phyloP scores from a whole-genome alignment of 306 rosid genomes.

The Vachellia pachyceras region DNA sequence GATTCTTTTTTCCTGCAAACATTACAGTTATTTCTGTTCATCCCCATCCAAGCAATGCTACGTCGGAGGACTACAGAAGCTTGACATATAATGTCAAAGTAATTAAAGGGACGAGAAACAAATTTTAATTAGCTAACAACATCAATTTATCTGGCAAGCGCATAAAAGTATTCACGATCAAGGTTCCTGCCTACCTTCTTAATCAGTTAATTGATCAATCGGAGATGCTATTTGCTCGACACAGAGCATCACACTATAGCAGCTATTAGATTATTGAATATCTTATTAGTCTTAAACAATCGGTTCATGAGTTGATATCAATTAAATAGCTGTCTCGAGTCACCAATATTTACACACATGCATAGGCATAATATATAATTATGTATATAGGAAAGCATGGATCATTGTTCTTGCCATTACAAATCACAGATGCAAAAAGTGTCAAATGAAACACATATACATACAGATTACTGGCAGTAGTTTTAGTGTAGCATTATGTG shows the following conservation, averaged over 20 bases:
- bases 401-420: neutral
- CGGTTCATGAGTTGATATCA: too few species aligned
- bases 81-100: neutral
- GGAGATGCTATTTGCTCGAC: neutral
- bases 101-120: neutral
- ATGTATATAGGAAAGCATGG: too few species aligned
- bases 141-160: neutral
- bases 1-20: neutral
- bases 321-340: neutral
- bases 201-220: neutral
- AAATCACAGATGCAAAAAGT: neutral
- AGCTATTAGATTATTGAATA: neutral
- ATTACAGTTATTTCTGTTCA: neutral
- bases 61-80: neutral
- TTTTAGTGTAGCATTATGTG: too few species aligned
- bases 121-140: neutral
- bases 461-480: too few species aligned
- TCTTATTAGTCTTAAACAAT: too few species aligned
- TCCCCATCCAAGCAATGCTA: neutral
- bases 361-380: too few species aligned
- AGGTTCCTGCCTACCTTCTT: too few species aligned
- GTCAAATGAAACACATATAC: neutral
- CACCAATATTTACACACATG: too few species aligned
- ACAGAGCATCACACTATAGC: neutral
- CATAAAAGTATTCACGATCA: neutral